These are phyloP conservation scores for Alternaria incomplexa DNA, from an alignment of 2,329 filamentous ascomycete species.

Conservation along the genomic window DNA sequence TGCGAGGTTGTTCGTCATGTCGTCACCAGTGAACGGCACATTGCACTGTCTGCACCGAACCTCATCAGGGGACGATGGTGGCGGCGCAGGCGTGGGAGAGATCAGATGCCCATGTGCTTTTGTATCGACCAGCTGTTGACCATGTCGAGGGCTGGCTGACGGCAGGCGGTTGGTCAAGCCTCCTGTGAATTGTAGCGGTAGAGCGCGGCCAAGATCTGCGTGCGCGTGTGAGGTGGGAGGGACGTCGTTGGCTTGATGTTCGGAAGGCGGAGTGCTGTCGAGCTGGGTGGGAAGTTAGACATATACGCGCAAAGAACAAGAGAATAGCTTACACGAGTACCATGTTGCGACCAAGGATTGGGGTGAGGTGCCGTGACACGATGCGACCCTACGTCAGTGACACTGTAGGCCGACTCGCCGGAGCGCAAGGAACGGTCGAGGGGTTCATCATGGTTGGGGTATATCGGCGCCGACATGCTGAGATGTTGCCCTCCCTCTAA, in stretches of 20 bases:
- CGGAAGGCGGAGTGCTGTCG: background rate
- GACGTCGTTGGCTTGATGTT: background rate
- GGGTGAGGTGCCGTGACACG: background rate
- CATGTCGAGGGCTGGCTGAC: background rate
- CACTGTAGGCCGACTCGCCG: background rate
- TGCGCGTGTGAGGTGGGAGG: background rate
- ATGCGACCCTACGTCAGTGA: background rate
- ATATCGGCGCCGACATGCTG: conserved; percentile 1
- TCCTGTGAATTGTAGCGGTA: background rate
- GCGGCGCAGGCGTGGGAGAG: background rate
- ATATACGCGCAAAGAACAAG: background rate
- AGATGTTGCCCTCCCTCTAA: background rate
- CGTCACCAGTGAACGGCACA: conserved; percentile 12
- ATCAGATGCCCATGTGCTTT: background rate
- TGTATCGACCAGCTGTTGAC: background rate
- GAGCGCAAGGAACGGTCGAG: background rate
- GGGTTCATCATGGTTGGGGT: background rate
- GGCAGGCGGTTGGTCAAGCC: background rate
- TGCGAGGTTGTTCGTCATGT: conserved; percentile 13
- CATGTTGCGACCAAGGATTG: conserved; percentile 11
- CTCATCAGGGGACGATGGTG: background rate
- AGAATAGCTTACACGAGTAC: conserved; percentile 2
- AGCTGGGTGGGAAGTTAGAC: background rate
- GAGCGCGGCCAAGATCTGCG: background rate
- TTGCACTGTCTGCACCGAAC: conserved; percentile 7